Base-by-base conservation (phyloP, 2,329 filamentous ascomycete species). In the Neofusicoccum umdonicola region DNA sequence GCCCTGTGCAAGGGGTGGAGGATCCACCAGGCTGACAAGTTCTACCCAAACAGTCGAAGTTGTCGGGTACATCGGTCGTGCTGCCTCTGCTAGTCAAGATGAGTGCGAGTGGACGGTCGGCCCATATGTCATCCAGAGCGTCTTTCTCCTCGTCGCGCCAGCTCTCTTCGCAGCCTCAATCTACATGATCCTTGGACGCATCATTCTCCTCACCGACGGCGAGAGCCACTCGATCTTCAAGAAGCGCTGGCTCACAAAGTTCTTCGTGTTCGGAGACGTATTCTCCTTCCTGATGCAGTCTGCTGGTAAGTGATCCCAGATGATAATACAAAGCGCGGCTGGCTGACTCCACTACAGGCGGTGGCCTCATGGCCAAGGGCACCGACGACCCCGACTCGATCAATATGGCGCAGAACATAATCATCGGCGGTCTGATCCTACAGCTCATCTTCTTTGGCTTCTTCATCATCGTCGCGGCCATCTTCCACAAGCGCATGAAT, bases 61-160 rank as follows among this genome's bases (percentile, higher is more conserved):
- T 0, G 72, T 85, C 31, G 84, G 83, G 9, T 86, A 85, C 65
- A 69, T 82, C 13, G 81, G 79, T 1, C 80, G 84, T 57, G 54
- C 62, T 19, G 51, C 45, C 7, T 50, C 34, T 3, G 78, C 44
- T 4, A 37, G 19, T 9, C 67, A 79, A 41, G 80, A 76, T 66
- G 37, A 65, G 31, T 68, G 65, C 22, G 17, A 60, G 12, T 63
- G 65, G 64, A 77, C 77, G 4, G 66, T 78, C 13, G 69, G 70
- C 0, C 75, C 78, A 1, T 84, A 78, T 71, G 77, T 81, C 47
- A 70, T 83, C 37, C 78, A 82, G 65, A 74, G 73, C 48, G 68
- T 82, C 54, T 73, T 83, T 39, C 71, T 82, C 47, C 78, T 83
- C 1, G 73, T 82, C 41, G 80, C 77, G 1, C 81, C 81, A 8